Evolutionary conservation across 371 early-diverging fungal genomes (phyloP).

Genomic region (Lichtheimia ramosa): DNA sequence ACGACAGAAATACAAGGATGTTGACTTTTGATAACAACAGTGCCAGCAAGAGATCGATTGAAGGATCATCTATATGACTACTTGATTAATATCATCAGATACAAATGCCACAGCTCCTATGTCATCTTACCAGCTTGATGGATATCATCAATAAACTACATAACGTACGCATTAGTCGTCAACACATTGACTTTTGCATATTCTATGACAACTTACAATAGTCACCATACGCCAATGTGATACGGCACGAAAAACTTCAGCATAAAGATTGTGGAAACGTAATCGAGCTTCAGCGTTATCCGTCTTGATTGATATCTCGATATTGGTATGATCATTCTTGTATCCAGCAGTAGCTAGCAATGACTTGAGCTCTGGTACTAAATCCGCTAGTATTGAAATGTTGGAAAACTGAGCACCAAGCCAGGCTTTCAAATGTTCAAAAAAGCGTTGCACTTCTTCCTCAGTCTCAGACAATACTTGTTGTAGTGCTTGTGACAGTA

Average conservation of each 20-base stretch:
- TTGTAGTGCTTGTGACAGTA: slow-evolving; percentile 43
- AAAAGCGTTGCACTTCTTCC: slow-evolving; percentile 35
- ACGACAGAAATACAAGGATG: slow-evolving; percentile 32
- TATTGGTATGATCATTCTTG: slow-evolving; percentile 10
- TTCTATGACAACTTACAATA: slow-evolving; percentile 24
- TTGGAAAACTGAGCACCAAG: slow-evolving; percentile 40
- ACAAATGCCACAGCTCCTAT: neutral
- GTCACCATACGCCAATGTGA: slow-evolving; percentile 49
- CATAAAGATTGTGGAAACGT: slow-evolving; percentile 40
- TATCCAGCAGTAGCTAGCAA: slow-evolving; percentile 14
- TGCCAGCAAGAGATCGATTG: slow-evolving; percentile 37
- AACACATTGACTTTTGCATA: neutral
- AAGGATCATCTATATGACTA: slow-evolving; percentile 33
- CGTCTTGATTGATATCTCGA: slow-evolving; percentile 16
- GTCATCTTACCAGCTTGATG: slow-evolving; percentile 34
- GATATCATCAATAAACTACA: slow-evolving; percentile 46
- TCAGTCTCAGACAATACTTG: slow-evolving; percentile 45
- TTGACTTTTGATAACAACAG: slow-evolving; percentile 30
- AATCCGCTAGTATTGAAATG: slow-evolving; percentile 30
- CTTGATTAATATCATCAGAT: too few species aligned
- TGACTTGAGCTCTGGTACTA: slow-evolving; percentile 42
- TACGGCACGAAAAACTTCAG: slow-evolving; percentile 41
- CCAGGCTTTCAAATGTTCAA: slow-evolving; percentile 30
- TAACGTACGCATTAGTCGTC: neutral
- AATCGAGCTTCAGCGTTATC: slow-evolving; percentile 41